Evolutionary conservation across 169 alveolate species (phyloP).

Genomic region (Toxoplasma gondii): DNA sequence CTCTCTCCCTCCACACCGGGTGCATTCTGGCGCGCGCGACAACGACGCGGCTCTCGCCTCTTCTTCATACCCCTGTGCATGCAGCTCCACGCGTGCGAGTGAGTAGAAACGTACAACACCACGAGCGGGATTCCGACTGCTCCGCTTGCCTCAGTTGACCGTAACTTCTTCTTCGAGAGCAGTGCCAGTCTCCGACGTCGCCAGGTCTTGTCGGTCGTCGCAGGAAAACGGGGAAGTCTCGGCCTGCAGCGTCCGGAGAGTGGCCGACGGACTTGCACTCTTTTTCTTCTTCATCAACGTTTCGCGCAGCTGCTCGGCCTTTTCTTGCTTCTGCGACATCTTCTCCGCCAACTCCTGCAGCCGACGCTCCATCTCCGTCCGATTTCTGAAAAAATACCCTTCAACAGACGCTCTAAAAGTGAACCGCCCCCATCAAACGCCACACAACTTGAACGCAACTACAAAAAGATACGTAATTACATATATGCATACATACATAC

Average conservation of each 20-base stretch:
- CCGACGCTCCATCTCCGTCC: constrained; percentile 6
- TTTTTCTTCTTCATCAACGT: neutral
- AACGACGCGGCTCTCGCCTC: too few relatives aligned
- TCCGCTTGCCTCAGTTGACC: neutral
- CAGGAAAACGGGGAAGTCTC: neutral
- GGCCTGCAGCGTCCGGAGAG: neutral
- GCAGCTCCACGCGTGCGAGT: too few relatives aligned
- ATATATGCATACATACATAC: too few relatives aligned
- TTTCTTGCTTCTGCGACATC: constrained; percentile 4
- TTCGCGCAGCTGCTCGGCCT: neutral
- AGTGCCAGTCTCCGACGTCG: neutral
- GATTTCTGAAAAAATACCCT: neutral
- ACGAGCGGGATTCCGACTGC: too few relatives aligned
- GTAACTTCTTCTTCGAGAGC: neutral
- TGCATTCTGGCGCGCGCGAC: too few relatives aligned
- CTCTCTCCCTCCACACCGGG: too few relatives aligned
- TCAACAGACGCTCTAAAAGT: too few relatives aligned
- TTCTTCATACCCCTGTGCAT: too few relatives aligned
- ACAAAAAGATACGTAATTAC: too few relatives aligned
- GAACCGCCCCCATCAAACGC: too few relatives aligned
- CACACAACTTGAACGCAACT: too few relatives aligned
- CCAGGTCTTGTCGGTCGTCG: neutral
- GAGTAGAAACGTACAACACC: too few relatives aligned
- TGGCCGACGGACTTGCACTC: neutral
- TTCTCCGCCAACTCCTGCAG: constrained; percentile 15